Evolutionary conservation across 257 asterid species (phyloP).

Genomic region (Nicotiana benthamiana): DNA sequence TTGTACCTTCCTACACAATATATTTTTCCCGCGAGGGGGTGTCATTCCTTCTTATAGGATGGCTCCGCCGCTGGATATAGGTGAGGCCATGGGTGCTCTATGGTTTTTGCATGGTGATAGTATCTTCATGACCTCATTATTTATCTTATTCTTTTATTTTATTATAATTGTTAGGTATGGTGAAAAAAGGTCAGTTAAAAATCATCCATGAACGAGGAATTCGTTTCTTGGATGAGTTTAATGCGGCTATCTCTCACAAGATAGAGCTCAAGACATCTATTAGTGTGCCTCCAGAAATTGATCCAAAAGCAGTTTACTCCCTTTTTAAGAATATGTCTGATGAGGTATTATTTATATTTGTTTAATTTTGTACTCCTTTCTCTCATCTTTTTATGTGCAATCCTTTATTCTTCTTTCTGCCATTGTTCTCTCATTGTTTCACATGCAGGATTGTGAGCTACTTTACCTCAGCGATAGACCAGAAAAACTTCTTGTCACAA

Average conservation of each 20-base stretch:
- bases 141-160: not conserved
- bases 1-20: no score
- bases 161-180: conserved; percentile 51
- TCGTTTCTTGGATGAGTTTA: conserved; percentile 36
- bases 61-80: not conserved
- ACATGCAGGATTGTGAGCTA: conserved; percentile 75
- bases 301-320: conserved; percentile 48
- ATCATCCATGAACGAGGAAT: conserved; percentile 52
- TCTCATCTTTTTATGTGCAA: not conserved
- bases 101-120: not conserved
- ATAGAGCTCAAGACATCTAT: conserved; percentile 37
- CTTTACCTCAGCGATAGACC: conserved; percentile 81
- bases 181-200: conserved; percentile 52
- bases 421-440: not conserved
- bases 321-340: conserved; percentile 67
- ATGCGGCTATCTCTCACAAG: conserved; percentile 49
- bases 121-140: not conserved
- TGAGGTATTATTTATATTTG: conserved; percentile 44
- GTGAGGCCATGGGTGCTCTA: not conserved
- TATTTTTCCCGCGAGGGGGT: no score
- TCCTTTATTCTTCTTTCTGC: not conserved
- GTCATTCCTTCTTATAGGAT: no score
- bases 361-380: not conserved
- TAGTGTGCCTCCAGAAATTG: conserved; percentile 35
- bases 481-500: conserved; percentile 61